Percentiles rank a stretch among this genome's conserved stretches.
Evolutionary conservation across 1,284 basidiomycete species (phyloP).

Genomic region (Kwoniella shivajii): DNA sequence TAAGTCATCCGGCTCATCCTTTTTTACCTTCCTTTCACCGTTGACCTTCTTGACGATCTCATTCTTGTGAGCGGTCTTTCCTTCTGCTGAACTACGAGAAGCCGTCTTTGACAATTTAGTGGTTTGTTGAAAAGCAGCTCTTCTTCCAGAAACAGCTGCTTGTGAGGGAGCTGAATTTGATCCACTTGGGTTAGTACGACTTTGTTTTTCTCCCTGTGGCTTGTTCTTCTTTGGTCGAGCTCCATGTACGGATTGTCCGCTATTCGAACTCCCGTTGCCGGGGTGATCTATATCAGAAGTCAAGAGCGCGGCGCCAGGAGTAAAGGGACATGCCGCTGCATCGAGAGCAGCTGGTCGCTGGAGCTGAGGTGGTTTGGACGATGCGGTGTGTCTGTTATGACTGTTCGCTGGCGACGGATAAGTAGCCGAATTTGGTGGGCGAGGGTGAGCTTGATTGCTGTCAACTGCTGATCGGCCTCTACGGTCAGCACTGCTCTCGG

Average conservation of each 20-base stretch:
- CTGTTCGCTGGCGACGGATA: not conserved
- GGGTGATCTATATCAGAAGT: constrained; percentile 9
- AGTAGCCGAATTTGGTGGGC: not conserved
- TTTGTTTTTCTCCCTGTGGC: constrained; percentile 4
- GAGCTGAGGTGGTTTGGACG: constrained; percentile 12
- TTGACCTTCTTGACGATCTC: constrained; percentile 7
- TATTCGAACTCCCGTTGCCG: not conserved
- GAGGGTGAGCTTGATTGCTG: not conserved
- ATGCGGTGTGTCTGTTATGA: not conserved
- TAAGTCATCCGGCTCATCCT: constrained; percentile 49
- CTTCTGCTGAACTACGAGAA: constrained; percentile 10
- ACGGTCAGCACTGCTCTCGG: too few relatives aligned
- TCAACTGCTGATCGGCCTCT: not conserved
- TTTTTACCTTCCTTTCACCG: constrained; percentile 22
- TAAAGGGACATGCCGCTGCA: constrained; percentile 15
- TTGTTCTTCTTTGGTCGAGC: not conserved
- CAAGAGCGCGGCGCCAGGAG: constrained; percentile 12
- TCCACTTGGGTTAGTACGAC: constrained; percentile 1
- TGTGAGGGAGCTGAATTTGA: constrained; percentile 8
- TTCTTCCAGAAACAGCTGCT: constrained; percentile 4
- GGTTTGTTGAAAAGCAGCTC: constrained; percentile 44
- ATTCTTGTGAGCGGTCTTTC: not conserved
- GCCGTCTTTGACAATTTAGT: constrained; percentile 29
- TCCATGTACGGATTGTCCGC: not conserved
- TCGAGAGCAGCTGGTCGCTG: constrained; percentile 12